Percentiles rank a stretch among this genome's conserved stretches.
phyloP scores from a whole-genome alignment of 2,329 filamentous ascomycete genomes.

The Neurospora sp. region DNA sequence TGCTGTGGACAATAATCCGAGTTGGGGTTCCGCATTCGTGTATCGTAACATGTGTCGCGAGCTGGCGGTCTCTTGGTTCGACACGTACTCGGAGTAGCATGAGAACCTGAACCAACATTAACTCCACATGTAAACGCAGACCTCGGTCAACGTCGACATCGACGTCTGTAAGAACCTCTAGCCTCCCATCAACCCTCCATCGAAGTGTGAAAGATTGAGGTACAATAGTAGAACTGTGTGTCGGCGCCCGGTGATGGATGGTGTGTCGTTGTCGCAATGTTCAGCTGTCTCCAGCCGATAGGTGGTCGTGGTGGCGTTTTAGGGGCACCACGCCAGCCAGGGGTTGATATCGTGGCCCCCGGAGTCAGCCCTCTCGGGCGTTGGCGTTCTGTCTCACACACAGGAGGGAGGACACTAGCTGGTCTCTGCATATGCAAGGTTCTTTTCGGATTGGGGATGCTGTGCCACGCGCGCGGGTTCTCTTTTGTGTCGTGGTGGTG shows the following conservation, averaged over 20 bases:
- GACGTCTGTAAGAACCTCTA: not conserved
- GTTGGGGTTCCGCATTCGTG: not conserved
- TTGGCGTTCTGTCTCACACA: not conserved
- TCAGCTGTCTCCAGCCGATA: not conserved
- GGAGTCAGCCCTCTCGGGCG: not conserved
- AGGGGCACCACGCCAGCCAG: not conserved
- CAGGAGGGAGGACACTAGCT: not conserved
- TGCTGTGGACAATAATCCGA: not conserved
- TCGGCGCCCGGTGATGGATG: no score
- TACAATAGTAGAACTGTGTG: not conserved
- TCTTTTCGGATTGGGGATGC: slow-evolving; percentile 10
- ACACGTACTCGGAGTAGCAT: not conserved
- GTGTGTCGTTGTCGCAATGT: not conserved
- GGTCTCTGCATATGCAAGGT: slow-evolving; percentile 6
- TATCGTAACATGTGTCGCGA: not conserved
- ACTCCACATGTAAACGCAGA: not conserved
- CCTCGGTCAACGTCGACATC: not conserved
- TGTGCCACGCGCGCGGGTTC: slow-evolving; percentile 6
- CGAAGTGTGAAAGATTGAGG: not conserved
- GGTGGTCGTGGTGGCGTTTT: not conserved
- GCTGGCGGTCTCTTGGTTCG: not conserved
- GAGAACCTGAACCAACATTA: not conserved
- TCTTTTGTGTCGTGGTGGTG: not conserved
- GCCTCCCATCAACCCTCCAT: not conserved
- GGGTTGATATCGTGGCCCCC: not conserved